Base-by-base conservation (phyloP, 768 basidiomycete species). In the Agaricus sinodeliciosus region DNA sequence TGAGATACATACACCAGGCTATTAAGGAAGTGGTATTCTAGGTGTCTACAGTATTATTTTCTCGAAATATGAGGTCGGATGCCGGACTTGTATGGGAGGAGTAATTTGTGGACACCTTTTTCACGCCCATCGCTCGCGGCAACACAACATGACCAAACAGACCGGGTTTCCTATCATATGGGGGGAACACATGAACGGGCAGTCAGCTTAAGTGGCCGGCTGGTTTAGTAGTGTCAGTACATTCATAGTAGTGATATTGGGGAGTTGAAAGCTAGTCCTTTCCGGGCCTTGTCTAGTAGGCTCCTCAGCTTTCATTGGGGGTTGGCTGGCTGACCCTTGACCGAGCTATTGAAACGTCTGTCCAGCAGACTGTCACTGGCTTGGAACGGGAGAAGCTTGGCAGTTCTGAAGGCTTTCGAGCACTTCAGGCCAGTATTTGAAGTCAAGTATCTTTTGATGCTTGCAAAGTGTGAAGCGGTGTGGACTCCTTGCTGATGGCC, bases 401-500 rank as follows among this genome's bases (percentile, higher is more conserved):
- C 28, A 28, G 28, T 28, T 28, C 28, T 28, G 28, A 28, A 5
- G 28, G 28, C 9, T 28, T 28, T 28, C 4, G 9, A 28, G 28
- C 28, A 4, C 9, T 28, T 28, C 28, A 28, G 28, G 28, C 28
- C 28, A 28, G 28, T 4, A 28, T 5, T 5, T 9, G 9, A 28
- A 28, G 28, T 28, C 65, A 51, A 62, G 62, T 55, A 66, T 64
- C 51, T 60, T 43, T 43, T 49, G 57, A 63, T 66, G 62, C 60
- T 60, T 62, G 66, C 62, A 64, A 46, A 65, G 64, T 45, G 45
- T 48, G 65, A 65, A 60, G 66, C 12, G 59, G 59, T 67, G 66
- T 66, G 67, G 68, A 67, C 67, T 69, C 60, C 65, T 70, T 70
- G 69, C 69, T 63, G 65, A 67, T 70, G 63, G 69, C 68, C 65